Evolutionary conservation across 495 filamentous ascomycete genomes (phyloP), one percentile per base, ranked within the genome.

Genomic region (Tuber indicum): DNA sequence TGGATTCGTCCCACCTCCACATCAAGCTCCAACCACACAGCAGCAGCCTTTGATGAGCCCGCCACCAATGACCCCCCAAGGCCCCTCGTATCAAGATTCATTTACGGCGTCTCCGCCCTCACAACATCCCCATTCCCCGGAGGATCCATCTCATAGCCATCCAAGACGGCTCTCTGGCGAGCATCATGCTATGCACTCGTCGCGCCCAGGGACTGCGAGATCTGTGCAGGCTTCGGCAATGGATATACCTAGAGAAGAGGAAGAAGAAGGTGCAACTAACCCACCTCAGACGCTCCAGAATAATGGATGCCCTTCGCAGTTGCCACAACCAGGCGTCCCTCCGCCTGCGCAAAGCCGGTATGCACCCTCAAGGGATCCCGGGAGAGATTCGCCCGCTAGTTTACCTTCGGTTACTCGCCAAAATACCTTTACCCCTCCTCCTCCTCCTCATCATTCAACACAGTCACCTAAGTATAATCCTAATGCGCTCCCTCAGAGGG

Each of bases 401-500:
- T 62, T 62, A 14, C 58, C n/a, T 26, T 74, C 78, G 46, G 79
- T 79, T 41, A 77, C 75, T 26, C 78, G 75, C 45, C n/a, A 75
- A 17, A 81, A 73, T 12, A 81, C 79, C 42, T 81, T 77, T 49
- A 79, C 86, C 77, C 49, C 87, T 83, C 84, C 87, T 83, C 84
- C 88, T 79, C 39, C 39, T 41, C 39, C 39, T 3, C 75, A 87
- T 82, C 75, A 84, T 79, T 45, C 84, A 78, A 75, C 89, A 77
- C 88, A 87, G 72, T 88, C 89, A 81, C 87, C 91, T 73, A 87
- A 90, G 83, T 84, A 87, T 75, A 79, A 86, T 72, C 73, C 87
- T 76, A 85, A 86, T 78, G 85, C 85, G 78, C 84, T 84, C 44
- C 81, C 85, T 41, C 83, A 86, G 78, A 83, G 84, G 58, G 83